phyloP scores from a whole-genome alignment of 805 yeast species.

The Tetrapisispora pingtungensis region DNA sequence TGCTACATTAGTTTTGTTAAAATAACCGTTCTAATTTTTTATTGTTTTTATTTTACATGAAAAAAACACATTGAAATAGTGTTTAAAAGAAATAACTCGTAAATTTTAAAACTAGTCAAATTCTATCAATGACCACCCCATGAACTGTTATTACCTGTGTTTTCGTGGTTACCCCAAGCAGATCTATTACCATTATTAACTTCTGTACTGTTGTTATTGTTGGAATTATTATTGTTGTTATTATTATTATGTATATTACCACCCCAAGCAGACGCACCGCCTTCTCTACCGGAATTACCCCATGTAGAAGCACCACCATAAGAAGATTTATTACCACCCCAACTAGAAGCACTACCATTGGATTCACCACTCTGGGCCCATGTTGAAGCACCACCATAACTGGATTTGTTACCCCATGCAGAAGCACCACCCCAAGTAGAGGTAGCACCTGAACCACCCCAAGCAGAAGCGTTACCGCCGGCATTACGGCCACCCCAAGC shows the following conservation, averaged over 20 bases:
- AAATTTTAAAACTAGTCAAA: background rate
- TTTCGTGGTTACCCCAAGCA: constrained; percentile 32
- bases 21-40: background rate
- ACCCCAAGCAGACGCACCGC: constrained; percentile 37
- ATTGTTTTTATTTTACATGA: background rate
- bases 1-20: constrained; percentile 1
- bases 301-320: constrained; percentile 37
- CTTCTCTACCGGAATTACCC: constrained; percentile 29
- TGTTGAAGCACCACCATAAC: constrained; percentile 43
- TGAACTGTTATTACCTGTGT: constrained; percentile 21
- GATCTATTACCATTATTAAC: constrained; percentile 33
- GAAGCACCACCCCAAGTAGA: constrained; percentile 33
- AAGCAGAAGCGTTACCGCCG: constrained; percentile 34
- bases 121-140: constrained; percentile 24
- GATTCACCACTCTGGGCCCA: constrained; percentile 31
- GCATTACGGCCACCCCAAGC: constrained; percentile 31
- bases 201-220: constrained; percentile 3
- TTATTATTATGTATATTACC: constrained; percentile 16
- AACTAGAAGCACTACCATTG: constrained; percentile 39
- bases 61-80: background rate
- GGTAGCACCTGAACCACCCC: constrained; percentile 33
- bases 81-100: background rate
- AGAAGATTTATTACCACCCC: constrained; percentile 31
- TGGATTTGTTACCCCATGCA: constrained; percentile 29
- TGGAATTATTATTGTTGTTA: constrained; percentile 4